Percentiles rank a stretch among this genome's conserved stretches.
Conservation (phyloP, 23 red algal species). For the Agarophyton chilense region DNA sequence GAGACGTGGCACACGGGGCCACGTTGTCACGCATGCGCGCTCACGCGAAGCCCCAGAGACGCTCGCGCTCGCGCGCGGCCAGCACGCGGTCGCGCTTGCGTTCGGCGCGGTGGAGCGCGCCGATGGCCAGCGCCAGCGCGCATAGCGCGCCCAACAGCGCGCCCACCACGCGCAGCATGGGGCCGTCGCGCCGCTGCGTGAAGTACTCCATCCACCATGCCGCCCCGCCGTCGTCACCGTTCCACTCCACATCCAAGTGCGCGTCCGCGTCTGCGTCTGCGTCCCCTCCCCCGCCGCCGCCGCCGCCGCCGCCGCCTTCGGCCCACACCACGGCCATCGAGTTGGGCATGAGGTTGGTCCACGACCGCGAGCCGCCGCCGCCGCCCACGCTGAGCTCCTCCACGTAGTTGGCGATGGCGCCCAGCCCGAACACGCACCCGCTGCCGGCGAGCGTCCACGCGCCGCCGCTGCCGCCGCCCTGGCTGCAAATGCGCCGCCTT, state of each 20-base stretch:
- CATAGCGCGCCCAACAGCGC: conserved; percentile 56
- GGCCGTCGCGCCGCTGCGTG: conserved; percentile 80
- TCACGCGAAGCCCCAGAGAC: conserved; percentile 49
- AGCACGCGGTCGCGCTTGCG: conserved; percentile 66
- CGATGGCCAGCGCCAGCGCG: conserved; percentile 73
- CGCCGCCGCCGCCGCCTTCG: conserved; percentile 33
- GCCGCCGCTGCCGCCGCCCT: conserved; percentile 70
- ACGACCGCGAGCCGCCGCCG: conserved; percentile 57
- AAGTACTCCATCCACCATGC: conserved; percentile 98
- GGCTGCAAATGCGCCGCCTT: conserved; percentile 65
- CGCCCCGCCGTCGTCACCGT: conserved; percentile 20
- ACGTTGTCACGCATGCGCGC: background rate
- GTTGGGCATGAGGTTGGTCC: conserved; percentile 97
- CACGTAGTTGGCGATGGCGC: conserved; percentile 93
- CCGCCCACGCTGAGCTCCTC: conserved; percentile 85
- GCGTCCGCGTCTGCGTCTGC: background rate
- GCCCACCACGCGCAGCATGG: conserved; percentile 86
- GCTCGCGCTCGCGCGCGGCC: conserved; percentile 7
- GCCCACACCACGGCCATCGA: conserved; percentile 94
- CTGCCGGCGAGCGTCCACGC: conserved; percentile 60
- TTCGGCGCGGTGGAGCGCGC: conserved; percentile 73
- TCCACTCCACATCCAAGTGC: too few relatives aligned
- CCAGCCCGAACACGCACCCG: conserved; percentile 88
- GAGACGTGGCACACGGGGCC: conserved; percentile 20
- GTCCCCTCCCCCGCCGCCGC: background rate